These are phyloP conservation scores for Helicocarpus griseus DNA, from an alignment of 2,329 filamentous ascomycete species.

Conservation along the genomic window DNA sequence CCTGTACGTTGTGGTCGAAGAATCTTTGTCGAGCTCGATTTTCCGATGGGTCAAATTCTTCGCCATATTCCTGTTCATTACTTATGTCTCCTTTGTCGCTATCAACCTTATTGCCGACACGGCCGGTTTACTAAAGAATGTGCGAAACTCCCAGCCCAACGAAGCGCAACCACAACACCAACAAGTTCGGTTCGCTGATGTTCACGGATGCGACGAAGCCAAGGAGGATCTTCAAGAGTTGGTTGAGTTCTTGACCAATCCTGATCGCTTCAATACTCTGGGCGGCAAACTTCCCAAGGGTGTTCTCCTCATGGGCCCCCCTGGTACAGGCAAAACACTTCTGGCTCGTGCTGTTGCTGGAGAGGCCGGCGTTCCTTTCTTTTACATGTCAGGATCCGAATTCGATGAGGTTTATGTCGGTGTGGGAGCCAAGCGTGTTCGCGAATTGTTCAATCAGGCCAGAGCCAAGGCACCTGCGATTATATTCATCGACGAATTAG, in stretches of 20 bases:
- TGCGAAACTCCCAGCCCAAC: constrained; percentile 59
- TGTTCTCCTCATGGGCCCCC: constrained; percentile 87
- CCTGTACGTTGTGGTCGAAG: constrained; percentile 93
- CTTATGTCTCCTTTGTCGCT: constrained; percentile 68
- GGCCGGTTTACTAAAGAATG: constrained; percentile 68
- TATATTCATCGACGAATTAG: constrained; percentile 89
- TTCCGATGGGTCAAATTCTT: constrained; percentile 92
- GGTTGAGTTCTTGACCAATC: constrained; percentile 90
- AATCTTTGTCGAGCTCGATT: constrained; percentile 65
- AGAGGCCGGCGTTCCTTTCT: constrained; percentile 95
- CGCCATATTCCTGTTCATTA: constrained; percentile 64
- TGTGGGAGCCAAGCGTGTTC: constrained; percentile 90
- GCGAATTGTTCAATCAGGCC: constrained; percentile 78
- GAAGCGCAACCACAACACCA: constrained; percentile 91
- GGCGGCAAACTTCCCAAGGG: constrained; percentile 96
- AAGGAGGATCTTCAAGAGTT: constrained; percentile 97
- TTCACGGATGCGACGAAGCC: constrained; percentile 94
- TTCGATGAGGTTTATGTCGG: constrained; percentile 98
- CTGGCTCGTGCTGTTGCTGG: constrained; percentile 91
- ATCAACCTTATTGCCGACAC: constrained; percentile 77
- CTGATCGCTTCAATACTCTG: constrained; percentile 83
- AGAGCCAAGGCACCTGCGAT: constrained; percentile 82
- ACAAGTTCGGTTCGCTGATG: constrained; percentile 81
- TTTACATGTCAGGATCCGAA: constrained; percentile 99
- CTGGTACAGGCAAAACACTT: constrained; percentile 94